A percentile compares a stretch with the other conserved stretches of the same genome.
Evolutionary conservation across 169 alveolate species (phyloP).

Genomic region (Plasmodium knowlesi): DNA sequence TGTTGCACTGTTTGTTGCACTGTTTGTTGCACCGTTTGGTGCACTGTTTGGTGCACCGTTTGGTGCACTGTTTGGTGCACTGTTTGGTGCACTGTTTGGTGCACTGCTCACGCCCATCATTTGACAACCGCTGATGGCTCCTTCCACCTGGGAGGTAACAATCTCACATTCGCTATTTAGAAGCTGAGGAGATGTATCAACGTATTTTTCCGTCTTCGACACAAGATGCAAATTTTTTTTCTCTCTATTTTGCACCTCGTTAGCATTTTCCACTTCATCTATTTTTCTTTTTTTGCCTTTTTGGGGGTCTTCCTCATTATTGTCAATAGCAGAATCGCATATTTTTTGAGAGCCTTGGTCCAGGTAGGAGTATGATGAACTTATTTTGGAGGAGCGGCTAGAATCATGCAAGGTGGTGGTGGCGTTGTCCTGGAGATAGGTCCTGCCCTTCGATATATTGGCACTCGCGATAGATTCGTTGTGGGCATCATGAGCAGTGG

Average conservation of each 20-base stretch:
- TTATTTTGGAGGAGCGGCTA: background rate
- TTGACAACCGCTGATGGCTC: background rate
- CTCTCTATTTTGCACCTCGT: background rate
- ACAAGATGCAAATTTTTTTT: background rate
- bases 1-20: background rate
- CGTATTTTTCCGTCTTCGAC: background rate
- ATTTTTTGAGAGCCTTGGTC: background rate
- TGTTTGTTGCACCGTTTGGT: background rate
- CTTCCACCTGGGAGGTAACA: background rate
- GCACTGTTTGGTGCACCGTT: no score
- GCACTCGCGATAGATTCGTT: background rate
- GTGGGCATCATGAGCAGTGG: background rate
- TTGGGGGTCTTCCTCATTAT: background rate
- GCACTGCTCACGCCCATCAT: background rate
- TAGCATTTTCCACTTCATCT: background rate
- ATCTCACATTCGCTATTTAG: background rate
- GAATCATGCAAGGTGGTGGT: background rate
- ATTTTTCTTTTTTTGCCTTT: conserved; percentile 27
- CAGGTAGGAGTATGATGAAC: background rate
- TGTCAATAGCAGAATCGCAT: background rate
- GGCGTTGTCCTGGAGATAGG: background rate
- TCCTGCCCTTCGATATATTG: background rate
- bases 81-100: background rate
- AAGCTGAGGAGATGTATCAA: background rate
- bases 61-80: background rate